Conservation (phyloP, 208 protist genomes). For the Trypanosoma scelopori region DNA sequence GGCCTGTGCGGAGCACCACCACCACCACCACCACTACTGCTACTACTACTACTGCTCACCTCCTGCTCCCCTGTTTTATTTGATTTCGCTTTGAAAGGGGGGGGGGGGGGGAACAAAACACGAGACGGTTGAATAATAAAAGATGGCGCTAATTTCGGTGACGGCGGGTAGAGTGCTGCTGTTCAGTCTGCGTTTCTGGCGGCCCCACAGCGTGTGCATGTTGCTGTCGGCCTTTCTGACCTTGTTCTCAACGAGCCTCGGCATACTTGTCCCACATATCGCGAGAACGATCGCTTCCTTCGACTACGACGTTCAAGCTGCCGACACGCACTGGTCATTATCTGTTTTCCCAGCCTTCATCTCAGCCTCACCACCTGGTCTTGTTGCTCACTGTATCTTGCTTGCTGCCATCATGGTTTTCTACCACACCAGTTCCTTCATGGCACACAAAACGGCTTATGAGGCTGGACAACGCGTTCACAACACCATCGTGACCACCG, state of each 20-base stretch:
- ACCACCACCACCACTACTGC: too few species aligned
- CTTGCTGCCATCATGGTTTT: constrained; percentile 34
- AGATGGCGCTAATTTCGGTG: neutral
- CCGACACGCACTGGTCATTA: neutral
- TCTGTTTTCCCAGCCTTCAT: neutral
- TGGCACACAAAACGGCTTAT: constrained; percentile 52
- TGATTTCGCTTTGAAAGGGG: too few species aligned
- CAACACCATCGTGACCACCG: constrained; percentile 34
- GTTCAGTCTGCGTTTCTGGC: constrained; percentile 47
- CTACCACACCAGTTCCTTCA: constrained; percentile 54
- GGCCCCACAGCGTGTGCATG: constrained; percentile 35
- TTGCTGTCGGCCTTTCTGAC: constrained; percentile 38
- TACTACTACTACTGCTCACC: too few species aligned
- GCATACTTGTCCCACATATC: constrained; percentile 38
- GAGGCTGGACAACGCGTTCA: constrained; percentile 40
- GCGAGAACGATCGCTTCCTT: constrained; percentile 56
- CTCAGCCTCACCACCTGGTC: constrained; percentile 23
- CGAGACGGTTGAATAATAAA: neutral
- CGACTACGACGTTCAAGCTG: constrained; percentile 12
- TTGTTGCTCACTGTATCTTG: constrained; percentile 45
- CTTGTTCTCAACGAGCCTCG: constrained; percentile 39
- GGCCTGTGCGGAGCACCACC: too few species aligned
- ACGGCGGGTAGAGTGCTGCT: constrained; percentile 18
- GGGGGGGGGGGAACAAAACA: neutral
- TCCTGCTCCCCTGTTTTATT: too few species aligned